Conservation (phyloP, 2,329 filamentous ascomycete genomes). For the Colletotrichum tropicale region DNA sequence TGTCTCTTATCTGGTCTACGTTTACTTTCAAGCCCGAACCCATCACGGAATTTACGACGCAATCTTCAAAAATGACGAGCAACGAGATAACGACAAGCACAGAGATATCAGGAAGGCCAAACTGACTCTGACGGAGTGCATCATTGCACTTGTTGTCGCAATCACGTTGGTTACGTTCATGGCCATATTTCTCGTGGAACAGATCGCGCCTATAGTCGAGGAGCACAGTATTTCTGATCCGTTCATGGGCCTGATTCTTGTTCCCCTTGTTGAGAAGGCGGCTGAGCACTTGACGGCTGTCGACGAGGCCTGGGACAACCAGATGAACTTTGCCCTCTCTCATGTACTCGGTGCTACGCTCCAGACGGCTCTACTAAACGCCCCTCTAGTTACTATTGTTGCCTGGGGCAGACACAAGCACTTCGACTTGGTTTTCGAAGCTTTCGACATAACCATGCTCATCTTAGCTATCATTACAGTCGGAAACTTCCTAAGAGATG, state of each 20-base stretch:
- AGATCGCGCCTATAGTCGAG: slow-evolving; percentile 67
- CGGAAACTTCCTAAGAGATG: slow-evolving; percentile 84
- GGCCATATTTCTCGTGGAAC: slow-evolving; percentile 73
- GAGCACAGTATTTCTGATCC: slow-evolving; percentile 51
- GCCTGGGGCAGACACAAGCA: slow-evolving; percentile 76
- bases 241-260: slow-evolving; percentile 74
- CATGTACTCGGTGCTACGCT: slow-evolving; percentile 88
- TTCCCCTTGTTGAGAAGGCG: slow-evolving; percentile 84
- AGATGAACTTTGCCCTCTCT: slow-evolving; percentile 84
- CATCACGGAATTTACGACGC: slow-evolving; percentile 80
- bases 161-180: slow-evolving; percentile 75
- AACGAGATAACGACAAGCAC: slow-evolving; percentile 66
- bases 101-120: slow-evolving; percentile 67
- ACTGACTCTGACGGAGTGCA: slow-evolving; percentile 75
- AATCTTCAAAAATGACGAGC: slow-evolving; percentile 74
- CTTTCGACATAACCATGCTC: slow-evolving; percentile 83
- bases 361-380: slow-evolving; percentile 89
- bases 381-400: slow-evolving; percentile 80
- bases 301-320: slow-evolving; percentile 83
- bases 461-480: slow-evolving; percentile 86
- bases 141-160: slow-evolving; percentile 67
- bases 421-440: slow-evolving; percentile 84
- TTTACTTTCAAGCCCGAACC: slow-evolving; percentile 77
- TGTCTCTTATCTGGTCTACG: slow-evolving; percentile 68
- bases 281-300: slow-evolving; percentile 85